Percentiles rank a stretch among this genome's conserved stretches.
These are phyloP conservation scores for Axilococcus clingmanii DNA, from an alignment of 139 green algal genomes.

Conservation along the genomic window DNA sequence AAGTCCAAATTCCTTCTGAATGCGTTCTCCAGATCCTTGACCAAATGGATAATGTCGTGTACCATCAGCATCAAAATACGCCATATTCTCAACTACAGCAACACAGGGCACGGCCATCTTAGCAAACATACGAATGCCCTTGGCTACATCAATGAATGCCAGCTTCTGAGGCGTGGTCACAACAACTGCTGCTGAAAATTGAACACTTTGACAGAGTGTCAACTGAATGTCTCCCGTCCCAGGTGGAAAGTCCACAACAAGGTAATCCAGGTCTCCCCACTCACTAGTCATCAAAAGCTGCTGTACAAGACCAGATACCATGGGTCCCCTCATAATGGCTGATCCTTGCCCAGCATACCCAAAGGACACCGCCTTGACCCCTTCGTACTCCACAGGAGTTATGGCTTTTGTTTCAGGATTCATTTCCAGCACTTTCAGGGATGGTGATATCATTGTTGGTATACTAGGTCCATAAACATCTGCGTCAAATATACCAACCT, in stretches of 20 bases:
- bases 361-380: conserved; percentile 96
- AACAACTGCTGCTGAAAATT: conserved; percentile 90
- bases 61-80: conserved; percentile 87
- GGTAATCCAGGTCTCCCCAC: conserved; percentile 97
- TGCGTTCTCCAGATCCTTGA: conserved; percentile 59
- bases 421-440: conserved; percentile 69
- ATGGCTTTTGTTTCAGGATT: conserved; percentile 71
- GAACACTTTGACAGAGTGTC: conserved; percentile 87
- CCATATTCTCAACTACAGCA: conserved; percentile 99
- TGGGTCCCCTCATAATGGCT: conserved; percentile 97
- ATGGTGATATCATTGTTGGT: conserved; percentile 89
- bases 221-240: conserved; percentile 98
- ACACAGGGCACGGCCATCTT: conserved; percentile 89
- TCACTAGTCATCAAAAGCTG: conserved; percentile 87
- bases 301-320: conserved; percentile 92
- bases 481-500: conserved; percentile 94
- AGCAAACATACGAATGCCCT: conserved; percentile 98
- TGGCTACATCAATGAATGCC: conserved; percentile 97
- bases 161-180: conserved; percentile 98
- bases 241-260: conserved; percentile 95
- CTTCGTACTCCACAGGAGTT: conserved; percentile 81
- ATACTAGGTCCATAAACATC: conserved; percentile 95
- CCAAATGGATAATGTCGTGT: conserved; percentile 83
- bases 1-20: conserved; percentile 84
- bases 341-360: conserved; percentile 91